Percentiles rank a stretch among this genome's conserved stretches.
phyloP scores from a whole-genome alignment of 2,329 filamentous ascomycete genomes.

The Pyricularia sp. region DNA sequence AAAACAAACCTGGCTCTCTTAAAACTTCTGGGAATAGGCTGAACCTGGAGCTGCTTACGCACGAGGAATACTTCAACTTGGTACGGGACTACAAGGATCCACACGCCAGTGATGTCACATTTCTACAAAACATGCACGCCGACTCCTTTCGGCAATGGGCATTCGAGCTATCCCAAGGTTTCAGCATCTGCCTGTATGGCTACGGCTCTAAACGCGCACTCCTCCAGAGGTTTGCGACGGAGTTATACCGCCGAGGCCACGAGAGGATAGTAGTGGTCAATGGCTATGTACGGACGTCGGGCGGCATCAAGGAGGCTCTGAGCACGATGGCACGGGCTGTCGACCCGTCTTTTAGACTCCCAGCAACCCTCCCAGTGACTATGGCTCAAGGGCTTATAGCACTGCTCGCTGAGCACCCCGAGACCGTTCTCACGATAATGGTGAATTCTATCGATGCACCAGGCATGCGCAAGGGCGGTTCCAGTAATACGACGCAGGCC shows the following conservation, averaged over 20 bases:
- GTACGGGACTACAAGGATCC: constrained; percentile 52
- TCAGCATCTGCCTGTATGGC: constrained; percentile 83
- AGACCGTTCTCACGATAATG: constrained; percentile 48
- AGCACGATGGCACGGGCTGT: constrained; percentile 54
- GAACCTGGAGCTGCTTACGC: constrained; percentile 63
- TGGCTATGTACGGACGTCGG: constrained; percentile 54
- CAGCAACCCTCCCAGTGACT: constrained; percentile 46
- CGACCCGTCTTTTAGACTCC: constrained; percentile 31
- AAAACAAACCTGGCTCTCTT: constrained; percentile 68
- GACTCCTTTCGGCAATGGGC: constrained; percentile 83
- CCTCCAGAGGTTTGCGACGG: constrained; percentile 60
- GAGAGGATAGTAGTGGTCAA: constrained; percentile 68
- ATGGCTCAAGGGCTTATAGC: constrained; percentile 55
- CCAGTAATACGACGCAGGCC: constrained; percentile 58
- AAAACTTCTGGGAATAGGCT: constrained; percentile 85
- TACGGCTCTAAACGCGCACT: constrained; percentile 79
- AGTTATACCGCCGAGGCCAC: constrained; percentile 43
- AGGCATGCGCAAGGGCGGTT: constrained; percentile 58
- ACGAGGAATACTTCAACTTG: constrained; percentile 79
- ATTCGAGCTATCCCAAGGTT: constrained; percentile 77
- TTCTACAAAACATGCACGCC: constrained; percentile 61
- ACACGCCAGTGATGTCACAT: constrained; percentile 56
- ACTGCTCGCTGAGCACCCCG: constrained; percentile 33
- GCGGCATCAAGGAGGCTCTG: constrained; percentile 40
- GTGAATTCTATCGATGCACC: constrained; percentile 80